Conservation (phyloP, 1,284 basidiomycete species). For the Ustilago lituana region DNA sequence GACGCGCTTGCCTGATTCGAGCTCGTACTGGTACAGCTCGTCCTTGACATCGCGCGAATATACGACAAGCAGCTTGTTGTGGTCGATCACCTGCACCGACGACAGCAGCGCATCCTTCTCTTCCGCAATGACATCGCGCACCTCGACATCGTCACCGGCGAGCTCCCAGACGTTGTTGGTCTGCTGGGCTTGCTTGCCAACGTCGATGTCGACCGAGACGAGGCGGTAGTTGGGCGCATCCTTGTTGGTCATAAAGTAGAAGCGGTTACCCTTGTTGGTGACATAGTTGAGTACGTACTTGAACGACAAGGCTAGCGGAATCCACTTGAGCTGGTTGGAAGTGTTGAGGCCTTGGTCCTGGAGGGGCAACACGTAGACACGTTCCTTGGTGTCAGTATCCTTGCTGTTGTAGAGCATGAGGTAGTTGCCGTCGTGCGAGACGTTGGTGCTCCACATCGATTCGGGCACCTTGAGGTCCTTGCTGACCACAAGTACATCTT, state of each 20-base stretch:
- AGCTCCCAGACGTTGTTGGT: slow-evolving; percentile 56
- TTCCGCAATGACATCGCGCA: slow-evolving; percentile 78
- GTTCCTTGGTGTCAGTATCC: slow-evolving; percentile 62
- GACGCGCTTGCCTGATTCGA: slow-evolving; percentile 72
- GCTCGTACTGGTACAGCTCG: slow-evolving; percentile 79
- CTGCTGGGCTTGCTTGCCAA: slow-evolving; percentile 27
- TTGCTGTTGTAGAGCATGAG: slow-evolving; percentile 56
- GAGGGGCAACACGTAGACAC: slow-evolving; percentile 53
- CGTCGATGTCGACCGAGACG: slow-evolving; percentile 51
- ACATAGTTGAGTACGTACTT: slow-evolving; percentile 57
- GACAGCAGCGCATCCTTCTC: slow-evolving; percentile 74
- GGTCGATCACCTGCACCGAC: slow-evolving; percentile 72
- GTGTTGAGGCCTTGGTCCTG: slow-evolving; percentile 30
- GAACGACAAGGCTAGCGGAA: slow-evolving; percentile 58
- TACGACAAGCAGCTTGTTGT: slow-evolving; percentile 74
- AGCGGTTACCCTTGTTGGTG: slow-evolving; percentile 59
- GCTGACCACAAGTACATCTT: slow-evolving; percentile 60
- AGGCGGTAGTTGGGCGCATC: slow-evolving; percentile 63
- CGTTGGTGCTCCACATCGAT: slow-evolving; percentile 56
- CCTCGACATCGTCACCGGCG: slow-evolving; percentile 53
- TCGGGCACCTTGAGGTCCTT: slow-evolving; percentile 55
- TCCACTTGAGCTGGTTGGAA: slow-evolving; percentile 50
- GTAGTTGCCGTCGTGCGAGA: slow-evolving; percentile 62
- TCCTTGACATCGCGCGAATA: slow-evolving; percentile 85
- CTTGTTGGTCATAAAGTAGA: slow-evolving; percentile 65